Base-by-base conservation (phyloP, 2,329 filamentous ascomycete species). In the Pleoardoris graminearum region DNA sequence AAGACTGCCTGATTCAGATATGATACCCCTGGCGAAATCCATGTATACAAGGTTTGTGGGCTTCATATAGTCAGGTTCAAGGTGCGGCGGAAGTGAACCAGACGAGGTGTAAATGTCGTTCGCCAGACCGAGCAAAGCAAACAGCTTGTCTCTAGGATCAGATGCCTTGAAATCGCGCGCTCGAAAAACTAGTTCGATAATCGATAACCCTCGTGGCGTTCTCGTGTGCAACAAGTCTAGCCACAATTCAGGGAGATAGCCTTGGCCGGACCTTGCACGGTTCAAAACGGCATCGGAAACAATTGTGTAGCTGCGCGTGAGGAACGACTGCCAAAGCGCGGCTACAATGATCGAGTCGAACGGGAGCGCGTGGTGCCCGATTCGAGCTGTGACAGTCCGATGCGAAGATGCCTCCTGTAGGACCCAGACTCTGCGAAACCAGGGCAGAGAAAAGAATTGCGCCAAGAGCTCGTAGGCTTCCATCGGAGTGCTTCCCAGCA, bases 351-450 rank as follows among this genome's bases (percentile, higher is more conserved):
- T 23, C 3, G 45, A 38, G 3, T 50, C 55, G 48, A 52, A 58
- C 1, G 45, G 33, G 4, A 58, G 27, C 12, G 23, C 21, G 10
- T 45, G 37, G n/a, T 23, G 17, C 7, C 55, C 51, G 12, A 54
- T 22, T 5, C 48, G 43, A 8, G 42, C 54, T n/a, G 35, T 42
- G 22, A 57, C 46, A 6, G 38, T 44, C 7, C 19, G 43, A 21
- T 50, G 38, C 7, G 54, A 48, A 14, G 53, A 53, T 1, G 50
- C 53, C 30, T 59, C 56, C 39, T 59, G 56, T 7, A 59, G 37
- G 2, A 58, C 48, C 55, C 55, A 58, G 3, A 58, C 50, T n/a
- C 53, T 50, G 1, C 55, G 46, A 35, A 55, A 58, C 55, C 53
- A 58, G 2, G 53, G 50, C 23, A 55, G 27, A 5, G 50, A 33